Evolutionary conservation across 2,329 filamentous ascomycete species (phyloP), one percentile per base, ranked within the genome.

Genomic region (Aspergillus eucalypticola): DNA sequence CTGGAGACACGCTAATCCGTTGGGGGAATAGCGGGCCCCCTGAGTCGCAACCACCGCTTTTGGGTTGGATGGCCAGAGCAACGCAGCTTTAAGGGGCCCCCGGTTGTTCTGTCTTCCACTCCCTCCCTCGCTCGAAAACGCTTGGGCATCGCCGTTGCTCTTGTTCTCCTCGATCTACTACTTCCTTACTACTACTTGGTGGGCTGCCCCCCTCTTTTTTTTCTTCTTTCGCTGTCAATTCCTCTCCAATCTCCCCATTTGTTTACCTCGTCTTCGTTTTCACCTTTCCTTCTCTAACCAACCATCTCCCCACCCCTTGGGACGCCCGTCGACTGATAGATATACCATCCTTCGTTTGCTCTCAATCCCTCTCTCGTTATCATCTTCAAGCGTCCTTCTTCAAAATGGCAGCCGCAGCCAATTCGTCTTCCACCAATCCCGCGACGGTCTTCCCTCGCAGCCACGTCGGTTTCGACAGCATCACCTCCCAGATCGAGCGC

Each of bases 401-500:
- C 67, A 79, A 81, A 78, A 89, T 90, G 86, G 87, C 89, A 73
- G 76, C 88, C 75, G 82, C 86, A 73, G 87, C 87, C 74, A 87
- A 90, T 62, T 76, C 79, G 68, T 76, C 80, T 62, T 67, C 72
- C 55, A 66, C 71, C 67, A 66, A 71, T 44, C 71, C 75, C 73
- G 82, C 82, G 68, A 75, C 80, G 13, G 86, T 89, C 78, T 95
- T 91, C 81, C 95, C 95, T 75, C 89, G 95, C 79, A 96, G 90
- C 89, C 95, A 98, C 86, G 95, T 99, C 80, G 95, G 95, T 87
- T 99, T 99, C 84, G 95, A 99, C 85, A 97, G 92, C 84, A 99
- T 99, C 86, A 99, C 95, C 72, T 92, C 90, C 70, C 95, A 99
- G 85, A 99, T 99, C 73, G 95, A 99, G 89, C 90, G 91, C 84